A percentile compares a stretch with the other conserved stretches of the same genome.
Evolutionary conservation across 139 green algal genomes (phyloP).

Genomic region (Protoeuglena noctilucae): DNA sequence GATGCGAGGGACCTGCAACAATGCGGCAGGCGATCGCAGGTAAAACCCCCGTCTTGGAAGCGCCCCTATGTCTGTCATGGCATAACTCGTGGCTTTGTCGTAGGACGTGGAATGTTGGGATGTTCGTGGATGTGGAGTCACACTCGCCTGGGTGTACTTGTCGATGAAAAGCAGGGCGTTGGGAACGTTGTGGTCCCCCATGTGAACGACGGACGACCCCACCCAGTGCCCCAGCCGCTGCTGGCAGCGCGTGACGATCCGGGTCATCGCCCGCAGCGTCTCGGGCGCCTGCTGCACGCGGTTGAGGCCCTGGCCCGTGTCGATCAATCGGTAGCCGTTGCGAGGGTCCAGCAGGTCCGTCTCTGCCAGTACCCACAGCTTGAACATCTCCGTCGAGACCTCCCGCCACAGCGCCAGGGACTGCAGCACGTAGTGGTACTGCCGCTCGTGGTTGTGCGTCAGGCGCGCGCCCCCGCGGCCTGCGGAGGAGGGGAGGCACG

Average conservation of each 20-base stretch:
- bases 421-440: slow-evolving; percentile 86
- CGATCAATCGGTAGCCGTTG: slow-evolving; percentile 64
- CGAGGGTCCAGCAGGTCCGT: slow-evolving; percentile 59
- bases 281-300: slow-evolving; percentile 66
- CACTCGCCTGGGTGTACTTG: slow-evolving; percentile 77
- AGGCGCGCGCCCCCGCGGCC: slow-evolving; percentile 53
- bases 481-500: slow-evolving; percentile 32
- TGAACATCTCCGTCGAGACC: slow-evolving; percentile 76
- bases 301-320: slow-evolving; percentile 91
- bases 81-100: too few species aligned
- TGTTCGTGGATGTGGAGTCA: too few species aligned
- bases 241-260: slow-evolving; percentile 58
- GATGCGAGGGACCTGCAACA: slow-evolving; percentile 66
- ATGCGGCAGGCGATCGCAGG: too few species aligned
- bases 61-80: too few species aligned
- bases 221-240: slow-evolving; percentile 71
- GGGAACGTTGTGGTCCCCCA: slow-evolving; percentile 90
- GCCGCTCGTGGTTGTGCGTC: slow-evolving; percentile 67
- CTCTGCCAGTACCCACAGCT: slow-evolving; percentile 56
- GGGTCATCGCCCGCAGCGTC: slow-evolving; percentile 39
- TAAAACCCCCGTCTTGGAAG: too few species aligned
- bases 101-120: too few species aligned
- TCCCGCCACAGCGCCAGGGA: slow-evolving; percentile 77
- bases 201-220: slow-evolving; percentile 73
- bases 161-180: slow-evolving; percentile 91